Percentiles rank a stretch among this genome's conserved stretches.
phyloP scores from a whole-genome alignment of 2,329 filamentous ascomycete genomes.

The Penicillium sp. region DNA sequence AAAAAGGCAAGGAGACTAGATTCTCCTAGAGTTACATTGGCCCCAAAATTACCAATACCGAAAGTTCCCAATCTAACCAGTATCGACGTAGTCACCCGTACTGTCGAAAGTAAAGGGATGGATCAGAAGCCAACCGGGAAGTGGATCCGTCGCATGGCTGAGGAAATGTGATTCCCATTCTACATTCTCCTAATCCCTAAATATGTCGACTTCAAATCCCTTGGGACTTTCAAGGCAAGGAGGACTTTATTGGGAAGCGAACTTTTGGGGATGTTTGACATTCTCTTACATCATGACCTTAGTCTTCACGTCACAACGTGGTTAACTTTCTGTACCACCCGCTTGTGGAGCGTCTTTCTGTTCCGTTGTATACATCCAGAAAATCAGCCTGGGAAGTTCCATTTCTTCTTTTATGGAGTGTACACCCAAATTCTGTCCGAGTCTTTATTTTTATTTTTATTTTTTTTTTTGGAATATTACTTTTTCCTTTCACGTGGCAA shows the following conservation, averaged over 20 bases:
- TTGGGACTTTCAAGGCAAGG: slow-evolving; percentile 1
- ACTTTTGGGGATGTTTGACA: neutral
- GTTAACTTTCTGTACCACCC: slow-evolving; percentile 11
- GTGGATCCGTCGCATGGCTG: slow-evolving; percentile 6
- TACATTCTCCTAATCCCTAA: slow-evolving; percentile 1
- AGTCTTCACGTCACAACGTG: slow-evolving; percentile 9
- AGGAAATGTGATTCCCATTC: neutral
- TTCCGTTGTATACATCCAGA: neutral
- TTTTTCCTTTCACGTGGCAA: slow-evolving; percentile 11
- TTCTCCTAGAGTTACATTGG: slow-evolving; percentile 15
- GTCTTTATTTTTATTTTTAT: too few species aligned
- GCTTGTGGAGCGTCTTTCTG: neutral
- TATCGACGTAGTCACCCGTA: slow-evolving; percentile 6
- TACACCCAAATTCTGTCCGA: neutral
- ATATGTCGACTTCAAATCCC: neutral
- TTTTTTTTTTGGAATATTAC: too few species aligned
- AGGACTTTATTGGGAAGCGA: slow-evolving; percentile 1
- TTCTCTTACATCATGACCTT: slow-evolving; percentile 16
- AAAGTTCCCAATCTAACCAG: slow-evolving; percentile 3
- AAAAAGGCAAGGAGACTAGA: neutral
- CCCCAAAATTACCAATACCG: neutral
- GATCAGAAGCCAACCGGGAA: slow-evolving; percentile 8
- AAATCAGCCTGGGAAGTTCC: neutral
- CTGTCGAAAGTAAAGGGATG: neutral
- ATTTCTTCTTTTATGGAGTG: neutral